Evolutionary conservation across 2,329 filamentous ascomycete species (phyloP), one percentile per base, ranked within the genome.

Genomic region (Sclerotinia borealis): DNA sequence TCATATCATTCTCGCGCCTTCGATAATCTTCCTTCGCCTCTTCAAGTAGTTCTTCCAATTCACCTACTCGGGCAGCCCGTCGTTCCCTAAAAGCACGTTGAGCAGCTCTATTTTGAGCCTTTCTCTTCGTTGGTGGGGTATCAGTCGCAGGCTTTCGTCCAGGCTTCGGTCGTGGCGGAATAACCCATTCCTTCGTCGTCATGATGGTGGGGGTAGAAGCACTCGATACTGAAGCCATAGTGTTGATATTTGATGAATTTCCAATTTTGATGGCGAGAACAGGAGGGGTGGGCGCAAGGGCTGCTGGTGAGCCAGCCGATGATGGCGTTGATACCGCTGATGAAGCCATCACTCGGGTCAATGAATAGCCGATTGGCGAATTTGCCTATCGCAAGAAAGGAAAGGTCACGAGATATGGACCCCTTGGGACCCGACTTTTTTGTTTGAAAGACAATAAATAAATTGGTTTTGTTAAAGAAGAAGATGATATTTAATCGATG

Each of bases 71-170:
- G 29, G 91, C 91, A 2, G 91, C 91, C 67, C 93, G 85, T 64
- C 93, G 83, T 77, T 96, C 92, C 39, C 93, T 85, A 76, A 98
- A 98, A 1, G 90, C 91, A 64, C 93, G 83, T 78, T 98, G 93
- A 3, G 93, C 93, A 52, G 91, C 90, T 65, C 95, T 85, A 76
- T 98, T 98, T 78, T 98, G 95, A 1, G 91, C 90, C 80, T 97
- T 96, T 68, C 95, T 86, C 79, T 96, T 96, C 49, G 92, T 96
- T 1, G 91, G 90, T 17, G 93, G 92, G 59, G 93, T 96, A 74
- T 97, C 93, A 41, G 91, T 96, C 52, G 92, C 91, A 3, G 93
- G 93, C 81, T 98, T 98, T 70, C 93, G 87, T 55, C 93, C 93
- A 27, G 95, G 93, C 80, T 93, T 93, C 52, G 91, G 91, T 65